Conservation (phyloP, 768 basidiomycete species). For the Podaxis sp. region DNA sequence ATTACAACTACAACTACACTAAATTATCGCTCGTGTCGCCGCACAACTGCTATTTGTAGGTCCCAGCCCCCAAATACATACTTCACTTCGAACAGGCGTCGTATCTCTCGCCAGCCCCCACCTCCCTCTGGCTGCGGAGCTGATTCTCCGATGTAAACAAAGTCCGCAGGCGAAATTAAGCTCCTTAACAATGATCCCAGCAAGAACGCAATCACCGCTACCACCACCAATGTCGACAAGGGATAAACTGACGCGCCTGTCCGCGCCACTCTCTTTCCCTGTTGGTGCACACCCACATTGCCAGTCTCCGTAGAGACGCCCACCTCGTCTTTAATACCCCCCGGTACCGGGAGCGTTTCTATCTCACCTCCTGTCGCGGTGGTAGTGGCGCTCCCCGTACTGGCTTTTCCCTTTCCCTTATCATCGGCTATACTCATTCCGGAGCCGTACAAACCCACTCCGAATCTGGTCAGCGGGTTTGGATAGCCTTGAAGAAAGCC, state of each 20-base stretch:
- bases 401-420: slow-evolving; percentile 3
- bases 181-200: slow-evolving; percentile 89
- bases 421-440: not conserved
- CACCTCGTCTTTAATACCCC: slow-evolving; percentile 28
- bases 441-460: slow-evolving; percentile 15
- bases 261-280: not conserved
- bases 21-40: slow-evolving; percentile 48
- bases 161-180: slow-evolving; percentile 86
- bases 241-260: slow-evolving; percentile 24
- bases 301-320: slow-evolving; percentile 15
- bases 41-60: slow-evolving; percentile 80
- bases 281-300: slow-evolving; percentile 11
- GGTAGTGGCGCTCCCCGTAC: slow-evolving; percentile 14
- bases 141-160: slow-evolving; percentile 73
- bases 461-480: slow-evolving; percentile 52
- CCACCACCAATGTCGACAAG: slow-evolving; percentile 60
- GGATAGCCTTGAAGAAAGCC: slow-evolving; percentile 60
- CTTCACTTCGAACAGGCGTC: slow-evolving; percentile 76
- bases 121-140: slow-evolving; percentile 46
- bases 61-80: slow-evolving; percentile 84
- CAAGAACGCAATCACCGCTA: slow-evolving; percentile 84
- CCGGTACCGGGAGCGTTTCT: slow-evolving; percentile 29
- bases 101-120: slow-evolving; percentile 81
- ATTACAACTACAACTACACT: slow-evolving; percentile 12
- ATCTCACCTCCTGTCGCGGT: slow-evolving; percentile 11